Evolutionary conservation across 73 alveolate genomes (phyloP).

Genomic region (Blepharisma japonicum): DNA sequence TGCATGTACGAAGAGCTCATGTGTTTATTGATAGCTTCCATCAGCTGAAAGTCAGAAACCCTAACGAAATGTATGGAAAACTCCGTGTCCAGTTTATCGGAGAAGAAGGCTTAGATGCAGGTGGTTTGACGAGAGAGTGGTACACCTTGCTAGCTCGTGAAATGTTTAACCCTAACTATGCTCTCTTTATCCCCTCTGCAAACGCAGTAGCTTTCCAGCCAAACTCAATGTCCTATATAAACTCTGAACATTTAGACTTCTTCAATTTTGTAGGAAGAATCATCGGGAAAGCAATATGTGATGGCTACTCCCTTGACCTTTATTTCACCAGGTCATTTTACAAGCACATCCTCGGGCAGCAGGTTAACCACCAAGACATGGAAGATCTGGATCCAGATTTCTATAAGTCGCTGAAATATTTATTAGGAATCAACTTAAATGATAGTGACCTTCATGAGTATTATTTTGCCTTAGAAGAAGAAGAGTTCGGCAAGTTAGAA

Average conservation of each 20-base stretch:
- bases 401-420: slow-evolving; percentile 88
- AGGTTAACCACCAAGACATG: slow-evolving; percentile 88
- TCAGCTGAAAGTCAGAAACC: slow-evolving; percentile 49
- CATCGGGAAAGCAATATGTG: slow-evolving; percentile 89
- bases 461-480: slow-evolving; percentile 53
- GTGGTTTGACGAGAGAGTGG: slow-evolving; percentile 99
- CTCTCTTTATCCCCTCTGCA: slow-evolving; percentile 40
- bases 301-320: slow-evolving; percentile 74
- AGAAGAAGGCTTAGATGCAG: slow-evolving; percentile 99
- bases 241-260: slow-evolving; percentile 85
- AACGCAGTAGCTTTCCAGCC: slow-evolving; percentile 36
- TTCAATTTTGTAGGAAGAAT: slow-evolving; percentile 98
- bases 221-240: slow-evolving; percentile 68
- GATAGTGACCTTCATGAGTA: slow-evolving; percentile 32
- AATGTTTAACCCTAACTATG: slow-evolving; percentile 95
- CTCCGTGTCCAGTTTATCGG: slow-evolving; percentile 54
- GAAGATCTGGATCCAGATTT: slow-evolving; percentile 96
- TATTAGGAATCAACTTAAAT: slow-evolving; percentile 69
- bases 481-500: slow-evolving; percentile 83
- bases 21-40: slow-evolving; percentile 59
- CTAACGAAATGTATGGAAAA: slow-evolving; percentile 72
- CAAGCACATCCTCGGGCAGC: slow-evolving; percentile 95
- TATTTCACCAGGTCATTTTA: slow-evolving; percentile 94
- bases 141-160: slow-evolving; percentile 94
- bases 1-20: slow-evolving; percentile 49